Evolutionary conservation across 2,329 filamentous ascomycete genomes (phyloP).

Genomic region (Penicillium sp.): DNA sequence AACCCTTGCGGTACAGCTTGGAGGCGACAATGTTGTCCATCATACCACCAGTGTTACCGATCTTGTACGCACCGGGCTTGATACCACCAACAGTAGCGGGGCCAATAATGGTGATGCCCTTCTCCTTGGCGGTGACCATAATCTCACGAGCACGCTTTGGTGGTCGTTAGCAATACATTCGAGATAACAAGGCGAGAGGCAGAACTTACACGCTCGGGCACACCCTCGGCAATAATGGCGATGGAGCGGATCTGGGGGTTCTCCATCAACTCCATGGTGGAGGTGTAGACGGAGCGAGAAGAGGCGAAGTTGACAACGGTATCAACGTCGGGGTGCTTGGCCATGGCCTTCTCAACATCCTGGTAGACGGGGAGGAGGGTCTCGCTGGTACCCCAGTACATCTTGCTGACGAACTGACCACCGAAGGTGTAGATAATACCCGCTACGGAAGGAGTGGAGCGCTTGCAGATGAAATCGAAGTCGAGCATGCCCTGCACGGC

Average conservation of each 20-base stretch:
- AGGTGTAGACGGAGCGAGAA: conserved; percentile 96
- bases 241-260: conserved; percentile 96
- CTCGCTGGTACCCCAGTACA: conserved; percentile 99
- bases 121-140: conserved; percentile 92
- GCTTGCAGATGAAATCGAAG: conserved; percentile 99
- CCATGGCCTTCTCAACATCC: conserved; percentile 83
- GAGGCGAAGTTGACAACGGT: conserved; percentile 99
- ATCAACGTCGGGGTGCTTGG: conserved; percentile 96
- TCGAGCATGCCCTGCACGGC: conserved; percentile 93
- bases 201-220: conserved; percentile 79
- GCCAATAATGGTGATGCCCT: conserved; percentile 98
- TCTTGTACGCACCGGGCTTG: conserved; percentile 99
- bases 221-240: conserved; percentile 99
- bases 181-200: not conserved
- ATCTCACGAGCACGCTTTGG: conserved; percentile 91
- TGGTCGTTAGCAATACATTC: not conserved
- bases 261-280: conserved; percentile 98
- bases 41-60: conserved; percentile 99
- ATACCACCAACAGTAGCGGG: conserved; percentile 98
- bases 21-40: conserved; percentile 99
- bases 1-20: conserved; percentile 99
- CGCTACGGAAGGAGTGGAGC: conserved; percentile 89
- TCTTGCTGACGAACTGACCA: conserved; percentile 99
- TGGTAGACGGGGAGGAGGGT: conserved; percentile 98
- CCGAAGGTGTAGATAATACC: conserved; percentile 99